Evolutionary conservation across 2,329 filamentous ascomycete species (phyloP).

Genomic region (Sphaerulina musiva): DNA sequence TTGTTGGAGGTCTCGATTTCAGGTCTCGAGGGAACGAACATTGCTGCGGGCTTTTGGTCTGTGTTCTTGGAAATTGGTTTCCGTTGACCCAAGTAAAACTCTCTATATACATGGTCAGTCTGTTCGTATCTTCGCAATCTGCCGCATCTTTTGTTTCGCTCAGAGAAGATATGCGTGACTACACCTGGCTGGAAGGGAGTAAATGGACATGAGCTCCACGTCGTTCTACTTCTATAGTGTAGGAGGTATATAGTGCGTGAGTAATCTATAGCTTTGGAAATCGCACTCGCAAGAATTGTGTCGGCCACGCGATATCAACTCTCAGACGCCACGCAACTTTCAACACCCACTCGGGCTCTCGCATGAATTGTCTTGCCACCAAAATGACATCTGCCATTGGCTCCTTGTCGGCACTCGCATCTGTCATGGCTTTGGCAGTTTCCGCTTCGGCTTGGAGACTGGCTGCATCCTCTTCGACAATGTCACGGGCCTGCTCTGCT

Average conservation of each 20-base stretch:
- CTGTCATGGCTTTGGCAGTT: conserved; percentile 35
- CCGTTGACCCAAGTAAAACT: neutral
- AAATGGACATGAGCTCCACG: neutral
- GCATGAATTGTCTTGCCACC: conserved; percentile 50
- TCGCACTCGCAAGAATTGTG: conserved; percentile 39
- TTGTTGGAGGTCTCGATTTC: too few relatives aligned
- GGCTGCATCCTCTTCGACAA: conserved; percentile 35
- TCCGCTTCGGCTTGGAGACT: conserved; percentile 25
- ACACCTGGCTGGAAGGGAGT: neutral
- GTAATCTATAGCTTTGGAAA: conserved; percentile 25
- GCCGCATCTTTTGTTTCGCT: too few relatives aligned
- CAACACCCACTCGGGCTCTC: conserved; percentile 51
- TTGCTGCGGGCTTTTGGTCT: too few relatives aligned
- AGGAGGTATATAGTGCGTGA: too few relatives aligned
- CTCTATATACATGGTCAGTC: too few relatives aligned
- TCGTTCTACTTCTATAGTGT: neutral
- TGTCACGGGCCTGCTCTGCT: conserved; percentile 45
- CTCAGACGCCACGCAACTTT: conserved; percentile 46
- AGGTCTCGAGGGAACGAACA: too few relatives aligned
- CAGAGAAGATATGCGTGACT: too few relatives aligned
- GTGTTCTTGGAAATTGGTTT: too few relatives aligned
- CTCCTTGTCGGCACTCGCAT: conserved; percentile 25
- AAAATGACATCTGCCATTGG: conserved; percentile 45
- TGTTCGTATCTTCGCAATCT: too few relatives aligned
- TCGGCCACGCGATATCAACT: conserved; percentile 45